phyloP scores from a whole-genome alignment of 1,284 basidiomycete species.

The Apiotrichum sp. region DNA sequence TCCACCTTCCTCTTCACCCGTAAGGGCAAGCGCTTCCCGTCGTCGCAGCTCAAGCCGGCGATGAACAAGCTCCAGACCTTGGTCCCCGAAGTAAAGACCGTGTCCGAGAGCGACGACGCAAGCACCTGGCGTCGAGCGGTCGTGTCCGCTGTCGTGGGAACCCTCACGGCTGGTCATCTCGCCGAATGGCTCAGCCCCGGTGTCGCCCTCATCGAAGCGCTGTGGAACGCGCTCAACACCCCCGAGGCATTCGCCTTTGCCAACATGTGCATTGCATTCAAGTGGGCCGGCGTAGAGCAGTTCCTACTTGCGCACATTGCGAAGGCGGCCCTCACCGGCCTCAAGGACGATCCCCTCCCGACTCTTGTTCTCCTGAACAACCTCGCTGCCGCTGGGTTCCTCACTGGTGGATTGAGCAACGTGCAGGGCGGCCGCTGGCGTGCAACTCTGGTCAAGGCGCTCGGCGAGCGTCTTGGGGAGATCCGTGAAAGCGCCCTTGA shows the following conservation, averaged over 20 bases:
- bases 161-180: slow-evolving; percentile 41
- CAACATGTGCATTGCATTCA: slow-evolving; percentile 36
- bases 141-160: slow-evolving; percentile 28
- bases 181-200: slow-evolving; percentile 47
- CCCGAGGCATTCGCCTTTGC: slow-evolving; percentile 38
- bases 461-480: slow-evolving; percentile 10
- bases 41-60: slow-evolving; percentile 47
- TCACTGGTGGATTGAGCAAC: slow-evolving; percentile 40
- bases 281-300: slow-evolving; percentile 46
- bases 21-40: slow-evolving; percentile 49
- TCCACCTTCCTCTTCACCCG: slow-evolving; percentile 49
- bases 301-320: slow-evolving; percentile 37
- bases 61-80: slow-evolving; percentile 33
- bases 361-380: slow-evolving; percentile 43
- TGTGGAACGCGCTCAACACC: slow-evolving; percentile 33
- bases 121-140: slow-evolving; percentile 26
- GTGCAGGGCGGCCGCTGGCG: slow-evolving; percentile 47
- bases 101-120: not conserved
- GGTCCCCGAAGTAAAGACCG: slow-evolving; percentile 13
- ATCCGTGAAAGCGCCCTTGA: slow-evolving; percentile 4
- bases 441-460: slow-evolving; percentile 25
- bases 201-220: slow-evolving; percentile 38
- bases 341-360: slow-evolving; percentile 30
- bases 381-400: slow-evolving; percentile 37
- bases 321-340: slow-evolving; percentile 26